Evolutionary conservation across 192 early-diverging fungal species (phyloP).

Genomic region (Gamsiella multidivaricata): DNA sequence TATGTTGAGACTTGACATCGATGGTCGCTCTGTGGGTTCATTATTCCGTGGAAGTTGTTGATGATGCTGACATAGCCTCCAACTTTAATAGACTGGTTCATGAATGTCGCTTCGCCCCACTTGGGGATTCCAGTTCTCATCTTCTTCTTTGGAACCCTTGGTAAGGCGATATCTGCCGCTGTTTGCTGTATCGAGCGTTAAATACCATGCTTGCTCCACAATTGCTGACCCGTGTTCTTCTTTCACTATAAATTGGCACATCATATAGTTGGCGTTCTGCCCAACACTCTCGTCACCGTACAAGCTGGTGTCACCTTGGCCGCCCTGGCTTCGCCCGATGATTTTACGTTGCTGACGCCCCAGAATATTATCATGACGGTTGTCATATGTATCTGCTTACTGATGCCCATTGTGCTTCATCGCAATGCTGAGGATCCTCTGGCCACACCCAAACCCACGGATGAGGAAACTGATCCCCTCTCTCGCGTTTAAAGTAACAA

Average conservation of each 20-base stretch:
- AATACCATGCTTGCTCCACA: not conserved
- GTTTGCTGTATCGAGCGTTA: not conserved
- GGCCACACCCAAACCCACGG: conserved; percentile 14
- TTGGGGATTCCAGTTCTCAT: conserved; percentile 33
- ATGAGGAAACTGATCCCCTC: conserved; percentile 15
- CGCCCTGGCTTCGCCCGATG: conserved; percentile 48
- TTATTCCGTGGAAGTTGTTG: not conserved
- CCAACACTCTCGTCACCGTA: conserved; percentile 51
- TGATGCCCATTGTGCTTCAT: conserved; percentile 42
- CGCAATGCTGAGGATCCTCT: conserved; percentile 28
- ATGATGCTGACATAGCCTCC: too few species aligned
- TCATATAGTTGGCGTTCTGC: conserved; percentile 47
- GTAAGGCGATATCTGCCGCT: conserved; percentile 15
- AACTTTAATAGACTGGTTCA: conserved; percentile 52
- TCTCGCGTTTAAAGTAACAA: conserved; percentile 22
- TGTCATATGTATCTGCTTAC: conserved; percentile 29
- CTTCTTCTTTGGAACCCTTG: conserved; percentile 52
- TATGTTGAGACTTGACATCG: conserved; percentile 13
- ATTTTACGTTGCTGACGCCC: conserved; percentile 52
- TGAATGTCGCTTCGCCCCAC: conserved; percentile 59
- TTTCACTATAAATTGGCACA: not conserved
- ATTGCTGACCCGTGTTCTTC: not conserved
- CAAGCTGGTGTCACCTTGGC: conserved; percentile 58
- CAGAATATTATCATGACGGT: conserved; percentile 55
- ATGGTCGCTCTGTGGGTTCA: not conserved